Conservation (phyloP, 495 filamentous ascomycete species). For the Jackrogersella minutella region DNA sequence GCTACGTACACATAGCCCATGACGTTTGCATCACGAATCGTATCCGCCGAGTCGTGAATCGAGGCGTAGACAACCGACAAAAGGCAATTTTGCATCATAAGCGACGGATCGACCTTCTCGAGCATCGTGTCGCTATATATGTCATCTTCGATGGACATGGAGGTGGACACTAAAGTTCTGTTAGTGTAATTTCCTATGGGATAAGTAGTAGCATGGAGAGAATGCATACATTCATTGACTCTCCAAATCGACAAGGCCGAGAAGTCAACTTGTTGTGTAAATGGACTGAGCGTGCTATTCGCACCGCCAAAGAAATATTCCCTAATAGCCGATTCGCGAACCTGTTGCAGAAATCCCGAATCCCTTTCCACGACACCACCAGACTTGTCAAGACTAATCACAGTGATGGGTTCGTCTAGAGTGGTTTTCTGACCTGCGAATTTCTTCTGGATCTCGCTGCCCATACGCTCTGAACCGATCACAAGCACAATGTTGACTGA, state of each 20-base stretch:
- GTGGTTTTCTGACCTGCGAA: conserved; percentile 71
- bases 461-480: conserved; percentile 82
- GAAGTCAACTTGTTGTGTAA: conserved; percentile 81
- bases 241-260: conserved; percentile 74
- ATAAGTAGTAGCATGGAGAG: neutral
- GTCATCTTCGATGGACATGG: conserved; percentile 32
- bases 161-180: conserved; percentile 15
- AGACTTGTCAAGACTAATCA: conserved; percentile 84
- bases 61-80: conserved; percentile 82
- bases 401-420: conserved; percentile 67
- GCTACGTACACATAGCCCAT: conserved; percentile 93
- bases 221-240: conserved; percentile 58
- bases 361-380: conserved; percentile 88
- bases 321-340: conserved; percentile 76
- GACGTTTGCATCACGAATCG: conserved; percentile 82
- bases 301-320: conserved; percentile 93
- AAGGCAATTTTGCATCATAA: conserved; percentile 70
- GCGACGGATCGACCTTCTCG: conserved; percentile 65
- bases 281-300: conserved; percentile 80
- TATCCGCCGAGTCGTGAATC: conserved; percentile 68
- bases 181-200: neutral
- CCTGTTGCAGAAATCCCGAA: conserved; percentile 72
- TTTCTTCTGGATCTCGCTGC: conserved; percentile 76
- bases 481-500: conserved; percentile 83
- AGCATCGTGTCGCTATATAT: conserved; percentile 54